These are phyloP conservation scores for Leptographium flavum DNA, from an alignment of 2,329 filamentous ascomycete genomes.

Conservation along the genomic window DNA sequence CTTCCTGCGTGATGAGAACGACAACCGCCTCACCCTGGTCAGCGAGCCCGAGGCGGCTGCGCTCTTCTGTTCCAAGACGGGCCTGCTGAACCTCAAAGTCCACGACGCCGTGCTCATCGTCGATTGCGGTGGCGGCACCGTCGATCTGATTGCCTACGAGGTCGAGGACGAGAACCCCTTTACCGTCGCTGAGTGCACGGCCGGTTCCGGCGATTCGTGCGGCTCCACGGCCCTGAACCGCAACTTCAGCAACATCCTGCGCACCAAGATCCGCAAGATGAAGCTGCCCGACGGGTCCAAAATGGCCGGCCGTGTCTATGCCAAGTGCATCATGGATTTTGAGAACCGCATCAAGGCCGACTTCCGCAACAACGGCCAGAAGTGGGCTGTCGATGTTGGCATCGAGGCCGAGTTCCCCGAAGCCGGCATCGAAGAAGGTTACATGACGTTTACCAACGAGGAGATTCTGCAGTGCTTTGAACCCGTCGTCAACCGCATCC, in stretches of 20 bases:
- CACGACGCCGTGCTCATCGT: constrained; percentile 97
- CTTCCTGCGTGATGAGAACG: constrained; percentile 92
- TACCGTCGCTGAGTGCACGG: constrained; percentile 92
- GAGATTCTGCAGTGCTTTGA: constrained; percentile 98
- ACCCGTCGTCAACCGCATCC: constrained; percentile 90
- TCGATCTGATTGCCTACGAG: constrained; percentile 97
- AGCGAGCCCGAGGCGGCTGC: constrained; percentile 95
- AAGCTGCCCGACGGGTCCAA: constrained; percentile 94
- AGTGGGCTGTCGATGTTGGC: constrained; percentile 97
- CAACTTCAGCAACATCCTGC: constrained; percentile 95
- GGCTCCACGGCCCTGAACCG: constrained; percentile 96
- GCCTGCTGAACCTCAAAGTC: constrained; percentile 90
- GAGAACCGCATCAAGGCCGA: constrained; percentile 99
- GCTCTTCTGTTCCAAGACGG: constrained; percentile 95
- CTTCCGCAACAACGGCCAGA: constrained; percentile 97
- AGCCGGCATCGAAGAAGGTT: constrained; percentile 94
- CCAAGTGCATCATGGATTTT: constrained; percentile 99
- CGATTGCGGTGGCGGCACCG: constrained; percentile 94
- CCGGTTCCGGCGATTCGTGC: constrained; percentile 92
- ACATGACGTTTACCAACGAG: constrained; percentile 99
- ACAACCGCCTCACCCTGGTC: constrained; percentile 86
- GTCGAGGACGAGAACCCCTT: constrained; percentile 97
- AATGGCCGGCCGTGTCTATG: constrained; percentile 94
- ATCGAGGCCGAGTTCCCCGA: constrained; percentile 98
- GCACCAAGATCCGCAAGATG: constrained; percentile 98